Percentiles rank a stretch among this genome's conserved stretches.
Evolutionary conservation across 2,329 filamentous ascomycete species (phyloP).

Genomic region (Calonectria henricotiae): DNA sequence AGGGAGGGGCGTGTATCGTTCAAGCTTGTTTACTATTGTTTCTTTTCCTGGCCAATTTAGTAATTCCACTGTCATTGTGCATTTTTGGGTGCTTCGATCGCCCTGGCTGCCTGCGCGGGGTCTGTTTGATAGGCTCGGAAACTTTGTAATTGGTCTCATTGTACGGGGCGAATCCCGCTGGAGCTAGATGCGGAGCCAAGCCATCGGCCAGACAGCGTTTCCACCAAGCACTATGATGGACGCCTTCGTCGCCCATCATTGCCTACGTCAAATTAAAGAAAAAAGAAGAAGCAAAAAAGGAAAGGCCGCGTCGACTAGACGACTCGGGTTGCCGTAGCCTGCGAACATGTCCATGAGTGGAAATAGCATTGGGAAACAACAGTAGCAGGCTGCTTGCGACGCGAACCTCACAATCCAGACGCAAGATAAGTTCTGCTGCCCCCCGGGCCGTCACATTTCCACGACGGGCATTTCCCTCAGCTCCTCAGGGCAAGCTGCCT

Average conservation of each 20-base stretch:
- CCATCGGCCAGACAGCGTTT: not conserved
- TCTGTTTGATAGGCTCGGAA: slow-evolving; percentile 2
- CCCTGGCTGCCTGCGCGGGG: not conserved
- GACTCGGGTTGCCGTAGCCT: not conserved
- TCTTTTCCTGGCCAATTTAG: not conserved
- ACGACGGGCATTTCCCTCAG: not conserved
- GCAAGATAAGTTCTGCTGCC: slow-evolving; percentile 5
- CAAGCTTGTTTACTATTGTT: slow-evolving; percentile 8
- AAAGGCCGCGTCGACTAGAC: slow-evolving; percentile 5
- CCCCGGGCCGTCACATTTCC: not conserved
- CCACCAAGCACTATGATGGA: not conserved
- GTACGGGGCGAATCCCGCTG: slow-evolving; percentile 14
- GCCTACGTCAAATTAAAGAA: slow-evolving; percentile 12
- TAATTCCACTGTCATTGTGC: slow-evolving; percentile 12
- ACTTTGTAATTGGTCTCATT: slow-evolving; percentile 13
- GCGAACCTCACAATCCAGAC: not conserved
- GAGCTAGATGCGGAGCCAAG: slow-evolving; percentile 9
- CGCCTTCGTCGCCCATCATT: slow-evolving; percentile 5
- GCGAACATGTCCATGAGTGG: not conserved
- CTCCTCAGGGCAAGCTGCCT: not conserved
- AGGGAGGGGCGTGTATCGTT: slow-evolving; percentile 3
- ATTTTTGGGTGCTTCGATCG: slow-evolving; percentile 3
- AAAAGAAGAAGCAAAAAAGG: not conserved
- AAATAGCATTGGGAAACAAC: not conserved
- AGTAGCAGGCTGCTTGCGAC: not conserved